Percentiles rank a stretch among this genome's conserved stretches.
Conservation (phyloP, 305 asterid genomes). For the Euphrasia arctica region DNA sequence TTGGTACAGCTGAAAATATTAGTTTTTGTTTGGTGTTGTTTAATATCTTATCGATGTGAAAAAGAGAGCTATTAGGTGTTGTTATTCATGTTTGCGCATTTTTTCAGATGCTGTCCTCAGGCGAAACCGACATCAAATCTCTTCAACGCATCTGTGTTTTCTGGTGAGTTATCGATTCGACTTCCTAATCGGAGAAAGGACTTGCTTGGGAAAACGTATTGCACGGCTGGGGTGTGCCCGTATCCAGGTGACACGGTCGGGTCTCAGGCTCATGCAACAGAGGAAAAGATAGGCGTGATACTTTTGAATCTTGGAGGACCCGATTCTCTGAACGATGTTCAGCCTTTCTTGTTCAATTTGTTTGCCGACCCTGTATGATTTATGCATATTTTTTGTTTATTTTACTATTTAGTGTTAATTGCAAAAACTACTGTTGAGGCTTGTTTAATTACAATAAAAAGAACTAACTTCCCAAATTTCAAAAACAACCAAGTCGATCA, state of each 20-base stretch:
- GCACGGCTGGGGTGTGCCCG: slow-evolving; percentile 41
- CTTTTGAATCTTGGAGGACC: slow-evolving; percentile 92
- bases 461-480: too few relatives aligned
- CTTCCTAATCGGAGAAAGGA: slow-evolving; percentile 27
- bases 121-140: slow-evolving; percentile 18
- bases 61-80: neutral
- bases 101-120: slow-evolving; percentile 22
- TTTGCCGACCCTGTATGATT: slow-evolving; percentile 70
- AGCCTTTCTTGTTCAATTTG: slow-evolving; percentile 72
- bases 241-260: slow-evolving; percentile 32
- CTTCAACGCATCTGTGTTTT: slow-evolving; percentile 11
- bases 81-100: neutral
- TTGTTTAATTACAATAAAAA: too few relatives aligned
- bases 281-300: slow-evolving; percentile 71
- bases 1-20: neutral
- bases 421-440: too few relatives aligned
- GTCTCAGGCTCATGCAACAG: slow-evolving; percentile 36
- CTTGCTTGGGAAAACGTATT: slow-evolving; percentile 34
- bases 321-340: slow-evolving; percentile 76
- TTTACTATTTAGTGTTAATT: neutral
- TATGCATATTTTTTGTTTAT: neutral
- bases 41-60: slow-evolving; percentile 4
- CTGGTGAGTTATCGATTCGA: slow-evolving; percentile 36
- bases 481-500: too few relatives aligned
- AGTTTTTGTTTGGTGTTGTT: neutral